Base-by-base conservation (phyloP, 768 basidiomycete species). In the Fistulinella prunicolor region DNA sequence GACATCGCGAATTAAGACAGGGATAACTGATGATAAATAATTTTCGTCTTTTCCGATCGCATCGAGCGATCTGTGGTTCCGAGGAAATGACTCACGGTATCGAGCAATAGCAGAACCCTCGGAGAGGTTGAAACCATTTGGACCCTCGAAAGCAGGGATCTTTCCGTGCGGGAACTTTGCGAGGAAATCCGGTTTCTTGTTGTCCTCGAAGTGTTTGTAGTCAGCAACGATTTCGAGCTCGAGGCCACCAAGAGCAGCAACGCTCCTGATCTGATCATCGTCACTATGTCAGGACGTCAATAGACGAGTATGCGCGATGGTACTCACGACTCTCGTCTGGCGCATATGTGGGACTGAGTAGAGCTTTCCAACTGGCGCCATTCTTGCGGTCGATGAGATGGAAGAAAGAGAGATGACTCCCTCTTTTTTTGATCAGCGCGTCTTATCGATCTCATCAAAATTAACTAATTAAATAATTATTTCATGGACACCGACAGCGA, bases 21-120 rank as follows among this genome's bases (percentile, higher is more conserved):
- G 81, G 77, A 82, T 83, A 82, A 83, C 80, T 83, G 78, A 75
- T 72, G 74, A 74, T 41, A 42, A 24, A 44, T 42, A 26, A 21
- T 9, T 62, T 35, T 68, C 64, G 53, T 64, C 65, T 41, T 57
- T 56, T 53, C 39, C 19, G 43, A 57, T 54, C 49, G 41, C 52
- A 24, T 39, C 35, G 42, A 47, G 39, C 26, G 47, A 57, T 54
- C 48, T 42, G 35, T 21, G 56, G 38, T 23, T 19, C 37, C 17
- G 21, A 45, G 38, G 34, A 42, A 39, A 21, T 19, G 57, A 85
- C 93, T 82, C 71, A 97, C 95, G 59, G 72, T 95, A 94, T 48
- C 82, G 84, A 38, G 91, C 87, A 68, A 98, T 92, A 40, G 92
- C 82, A 46, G 71, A 64, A 46, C 80, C 76, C 75, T 95, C 95